Evolutionary conservation across 2,329 filamentous ascomycete species (phyloP).

Genomic region (Colletotrichum falcatum): DNA sequence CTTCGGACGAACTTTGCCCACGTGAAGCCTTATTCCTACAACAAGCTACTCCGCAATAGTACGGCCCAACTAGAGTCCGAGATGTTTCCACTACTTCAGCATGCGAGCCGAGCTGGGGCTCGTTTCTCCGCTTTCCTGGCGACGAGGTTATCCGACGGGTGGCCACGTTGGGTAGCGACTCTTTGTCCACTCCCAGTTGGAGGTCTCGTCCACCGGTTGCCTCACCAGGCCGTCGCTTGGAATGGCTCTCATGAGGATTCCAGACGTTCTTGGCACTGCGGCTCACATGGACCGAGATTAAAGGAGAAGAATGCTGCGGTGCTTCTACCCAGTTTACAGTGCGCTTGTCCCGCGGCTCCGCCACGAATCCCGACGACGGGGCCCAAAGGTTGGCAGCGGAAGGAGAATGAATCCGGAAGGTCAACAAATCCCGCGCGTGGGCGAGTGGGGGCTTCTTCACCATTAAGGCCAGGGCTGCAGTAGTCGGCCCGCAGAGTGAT

Average conservation of each 20-base stretch:
- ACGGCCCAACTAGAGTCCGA: background rate
- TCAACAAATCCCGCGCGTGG: background rate
- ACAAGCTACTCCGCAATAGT: background rate
- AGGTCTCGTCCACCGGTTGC: constrained; percentile 9
- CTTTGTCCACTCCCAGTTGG: background rate
- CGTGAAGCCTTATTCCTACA: background rate
- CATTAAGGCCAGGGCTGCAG: background rate
- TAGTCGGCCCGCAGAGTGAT: background rate
- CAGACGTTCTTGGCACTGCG: constrained; percentile 17
- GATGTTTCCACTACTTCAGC: background rate
- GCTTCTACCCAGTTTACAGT: background rate
- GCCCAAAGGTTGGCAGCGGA: constrained; percentile 8
- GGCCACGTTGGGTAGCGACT: background rate
- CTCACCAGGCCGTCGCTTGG: background rate
- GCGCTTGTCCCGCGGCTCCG: constrained; percentile 20
- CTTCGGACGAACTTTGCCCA: background rate
- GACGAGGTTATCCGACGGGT: background rate
- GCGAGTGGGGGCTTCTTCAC: background rate
- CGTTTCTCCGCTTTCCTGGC: background rate
- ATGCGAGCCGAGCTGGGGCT: background rate
- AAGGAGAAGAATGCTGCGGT: background rate
- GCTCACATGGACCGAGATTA: constrained; percentile 2
- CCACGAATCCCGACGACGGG: constrained; percentile 15
- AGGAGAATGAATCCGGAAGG: constrained; percentile 24
- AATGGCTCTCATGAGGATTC: constrained; percentile 12